phyloP scores from a whole-genome alignment of 148 eudicot species.

The Persicaria tinctoria region DNA sequence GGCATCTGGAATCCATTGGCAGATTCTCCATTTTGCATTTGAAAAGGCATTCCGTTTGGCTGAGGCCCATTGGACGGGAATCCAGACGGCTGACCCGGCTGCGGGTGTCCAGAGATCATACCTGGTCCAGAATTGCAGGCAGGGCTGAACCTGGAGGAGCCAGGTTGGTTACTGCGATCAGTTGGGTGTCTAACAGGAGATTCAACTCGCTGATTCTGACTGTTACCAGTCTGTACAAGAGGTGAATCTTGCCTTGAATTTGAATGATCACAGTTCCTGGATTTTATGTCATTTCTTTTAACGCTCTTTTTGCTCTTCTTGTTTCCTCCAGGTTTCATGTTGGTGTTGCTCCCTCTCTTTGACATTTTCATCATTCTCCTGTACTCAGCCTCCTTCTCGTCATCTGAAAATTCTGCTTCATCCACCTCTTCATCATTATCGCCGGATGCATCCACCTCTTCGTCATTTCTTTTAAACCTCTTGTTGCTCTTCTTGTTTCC shows the following conservation, averaged over 20 bases:
- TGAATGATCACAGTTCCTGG: slow-evolving; percentile 27
- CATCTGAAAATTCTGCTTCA: slow-evolving; percentile 79
- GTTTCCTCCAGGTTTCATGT: slow-evolving; percentile 31
- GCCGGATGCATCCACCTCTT: slow-evolving; percentile 64
- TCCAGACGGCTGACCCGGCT: slow-evolving; percentile 23
- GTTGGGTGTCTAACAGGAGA: slow-evolving; percentile 21
- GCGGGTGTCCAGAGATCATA: slow-evolving; percentile 29
- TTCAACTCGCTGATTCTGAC: slow-evolving; percentile 20
- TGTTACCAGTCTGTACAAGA: slow-evolving; percentile 23
- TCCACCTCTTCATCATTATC: slow-evolving; percentile 84
- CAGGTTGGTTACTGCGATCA: slow-evolving; percentile 14
- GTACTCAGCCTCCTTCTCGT: slow-evolving; percentile 87
- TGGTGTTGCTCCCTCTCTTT: slow-evolving; percentile 48
- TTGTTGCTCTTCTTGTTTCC: slow-evolving; percentile 39
- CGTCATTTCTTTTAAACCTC: slow-evolving; percentile 24
- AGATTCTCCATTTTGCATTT: slow-evolving; percentile 36
- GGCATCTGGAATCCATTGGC: slow-evolving; percentile 34
- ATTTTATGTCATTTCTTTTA: slow-evolving; percentile 22
- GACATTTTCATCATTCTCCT: slow-evolving; percentile 54
- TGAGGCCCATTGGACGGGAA: slow-evolving; percentile 27
- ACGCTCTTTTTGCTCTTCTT: slow-evolving; percentile 41
- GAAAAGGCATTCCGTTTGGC: slow-evolving; percentile 44
- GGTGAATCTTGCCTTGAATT: neutral
- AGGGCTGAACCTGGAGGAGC: slow-evolving; percentile 23
- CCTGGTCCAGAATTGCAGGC: slow-evolving; percentile 20